Percentiles rank a stretch among this genome's conserved stretches.
Conservation (phyloP, 305 asterid genomes). For the Salvia sclarea region DNA sequence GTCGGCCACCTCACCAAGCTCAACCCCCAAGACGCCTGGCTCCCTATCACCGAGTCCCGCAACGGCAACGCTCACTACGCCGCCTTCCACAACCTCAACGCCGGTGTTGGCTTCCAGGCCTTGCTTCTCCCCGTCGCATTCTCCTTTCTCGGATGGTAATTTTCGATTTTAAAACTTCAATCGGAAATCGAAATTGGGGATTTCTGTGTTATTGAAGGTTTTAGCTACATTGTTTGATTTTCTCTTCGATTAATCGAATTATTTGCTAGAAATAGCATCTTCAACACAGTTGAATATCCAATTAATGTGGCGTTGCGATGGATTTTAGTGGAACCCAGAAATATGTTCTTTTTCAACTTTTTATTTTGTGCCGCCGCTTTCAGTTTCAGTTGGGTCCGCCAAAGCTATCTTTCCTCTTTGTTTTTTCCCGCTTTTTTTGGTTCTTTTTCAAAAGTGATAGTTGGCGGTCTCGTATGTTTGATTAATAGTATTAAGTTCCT, state of each 20-base stretch:
- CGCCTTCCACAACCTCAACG: constrained; percentile 92
- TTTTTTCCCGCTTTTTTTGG: neutral
- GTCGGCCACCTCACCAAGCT: constrained; percentile 93
- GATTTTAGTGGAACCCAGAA: constrained; percentile 40
- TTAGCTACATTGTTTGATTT: neutral
- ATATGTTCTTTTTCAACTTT: constrained; percentile 34
- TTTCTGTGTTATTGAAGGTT: too few relatives aligned
- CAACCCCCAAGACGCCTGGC: constrained; percentile 98
- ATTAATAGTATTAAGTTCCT: neutral
- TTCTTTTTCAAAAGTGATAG: constrained; percentile 7
- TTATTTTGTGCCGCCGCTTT: constrained; percentile 32
- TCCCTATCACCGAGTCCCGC: constrained; percentile 93
- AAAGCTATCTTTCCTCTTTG: constrained; percentile 1
- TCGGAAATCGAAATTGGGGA: too few relatives aligned
- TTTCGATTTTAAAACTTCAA: too few relatives aligned
- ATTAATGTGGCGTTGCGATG: too few relatives aligned
- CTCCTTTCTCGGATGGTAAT: constrained; percentile 92
- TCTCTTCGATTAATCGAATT: too few relatives aligned
- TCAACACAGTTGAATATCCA: too few relatives aligned
- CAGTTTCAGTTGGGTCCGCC: constrained; percentile 39
- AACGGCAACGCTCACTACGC: constrained; percentile 95
- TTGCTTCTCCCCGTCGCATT: constrained; percentile 90
- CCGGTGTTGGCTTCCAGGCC: constrained; percentile 95
- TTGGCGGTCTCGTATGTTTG: constrained; percentile 33
- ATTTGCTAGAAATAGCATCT: too few relatives aligned